Base-by-base conservation (phyloP, 2,329 filamentous ascomycete species). In the Camptophora hylomeconis region DNA sequence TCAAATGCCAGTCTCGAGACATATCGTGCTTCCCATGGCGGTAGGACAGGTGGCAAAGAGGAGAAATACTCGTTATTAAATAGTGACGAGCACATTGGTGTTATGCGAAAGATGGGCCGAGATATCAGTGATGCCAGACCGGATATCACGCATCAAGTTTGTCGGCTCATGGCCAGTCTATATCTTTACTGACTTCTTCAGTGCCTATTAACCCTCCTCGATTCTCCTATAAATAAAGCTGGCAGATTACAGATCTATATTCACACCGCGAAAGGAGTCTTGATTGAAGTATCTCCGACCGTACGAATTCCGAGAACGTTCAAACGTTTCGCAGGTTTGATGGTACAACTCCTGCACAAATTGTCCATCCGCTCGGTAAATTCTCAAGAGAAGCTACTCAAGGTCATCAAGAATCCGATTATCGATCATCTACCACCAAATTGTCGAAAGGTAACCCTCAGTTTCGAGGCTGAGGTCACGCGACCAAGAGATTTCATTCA, bases 91-190 rank as follows among this genome's bases (percentile, higher is more conserved):
- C 89, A 98, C 54, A 98, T 98, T 45, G 89, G 89, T 39, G 80
- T 95, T 42, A 93, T 98, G 84, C 79, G 89, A 50, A 98, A 95
- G 67, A 95, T 95, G 87, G 92, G 92, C 54, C 72, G 89, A 46
- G 89, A 98, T 54, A 95, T 98, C 43, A 94, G 86, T 54, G 89
- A 98, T 58, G 89, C 89, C 36, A 75, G 89, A 45, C 89, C 89
- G 24, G 89, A 98, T 58, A 98, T 98, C 49, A 93, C 89, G 24
- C 89, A 98, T 56, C 89, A 95, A 82, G 87, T 94, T 32, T n/a
- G 15, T 22, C 8, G 14, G 21, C 18, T 18, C 13, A 23, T 8
- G 10, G 10, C 28, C 5, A 9, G 35, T 33, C 26, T 21, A 33
- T 33, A 25, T 31, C 39, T 40, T 37, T 41, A 46, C 37, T 38